Evolutionary conservation across 257 asterid species (phyloP).

Genomic region (Nemophila menziesii): DNA sequence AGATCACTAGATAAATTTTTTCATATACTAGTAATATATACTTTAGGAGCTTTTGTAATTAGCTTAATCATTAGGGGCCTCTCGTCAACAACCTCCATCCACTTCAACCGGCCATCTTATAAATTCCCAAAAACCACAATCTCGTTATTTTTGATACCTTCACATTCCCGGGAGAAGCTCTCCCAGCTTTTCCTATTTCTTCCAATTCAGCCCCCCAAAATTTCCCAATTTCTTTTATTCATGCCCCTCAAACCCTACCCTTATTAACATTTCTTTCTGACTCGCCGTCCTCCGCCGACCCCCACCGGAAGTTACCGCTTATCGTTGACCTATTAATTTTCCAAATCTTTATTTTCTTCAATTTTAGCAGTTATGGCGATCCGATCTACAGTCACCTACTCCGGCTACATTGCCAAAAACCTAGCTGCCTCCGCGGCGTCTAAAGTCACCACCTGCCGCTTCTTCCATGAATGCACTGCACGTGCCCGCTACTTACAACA

Average conservation of each 20-base stretch:
- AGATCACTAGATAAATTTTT: no score
- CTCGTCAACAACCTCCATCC: background rate
- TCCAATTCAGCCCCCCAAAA: background rate
- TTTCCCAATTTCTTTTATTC: no score
- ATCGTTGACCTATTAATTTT: conserved; percentile 15
- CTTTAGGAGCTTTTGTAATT: background rate
- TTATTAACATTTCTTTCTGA: conserved; percentile 8
- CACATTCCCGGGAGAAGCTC: background rate
- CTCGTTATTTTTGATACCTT: background rate
- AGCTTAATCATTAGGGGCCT: background rate
- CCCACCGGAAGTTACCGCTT: conserved; percentile 2
- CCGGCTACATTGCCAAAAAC: conserved; percentile 67
- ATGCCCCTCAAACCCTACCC: background rate
- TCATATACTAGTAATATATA: no score
- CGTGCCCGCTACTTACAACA: conserved; percentile 34
- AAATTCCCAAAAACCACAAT: background rate
- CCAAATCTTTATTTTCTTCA: conserved; percentile 19
- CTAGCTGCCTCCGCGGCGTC: conserved; percentile 40
- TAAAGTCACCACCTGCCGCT: conserved; percentile 35
- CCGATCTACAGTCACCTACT: conserved; percentile 60
- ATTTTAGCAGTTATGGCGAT: conserved; percentile 56
- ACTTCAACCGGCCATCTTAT: background rate
- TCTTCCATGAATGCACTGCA: conserved; percentile 39
- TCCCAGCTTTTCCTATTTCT: background rate
- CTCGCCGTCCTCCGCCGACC: background rate